Evolutionary conservation across 805 yeast species (phyloP).

Genomic region (Myxozyma neglecta): DNA sequence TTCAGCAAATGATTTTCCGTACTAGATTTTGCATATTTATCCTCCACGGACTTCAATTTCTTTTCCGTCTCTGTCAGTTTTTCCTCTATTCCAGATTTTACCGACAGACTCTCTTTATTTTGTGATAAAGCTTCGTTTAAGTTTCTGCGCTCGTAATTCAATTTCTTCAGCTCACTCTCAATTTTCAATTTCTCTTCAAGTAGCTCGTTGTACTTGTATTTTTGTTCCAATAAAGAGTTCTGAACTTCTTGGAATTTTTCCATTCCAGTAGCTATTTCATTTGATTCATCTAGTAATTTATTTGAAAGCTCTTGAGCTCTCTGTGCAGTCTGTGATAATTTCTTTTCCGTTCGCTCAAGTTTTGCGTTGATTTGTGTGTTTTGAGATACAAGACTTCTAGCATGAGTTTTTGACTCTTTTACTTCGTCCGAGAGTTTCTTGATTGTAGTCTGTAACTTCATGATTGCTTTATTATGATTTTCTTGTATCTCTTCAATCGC

Average conservation of each 20-base stretch:
- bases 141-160: background rate
- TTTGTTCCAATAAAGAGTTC: constrained; percentile 10
- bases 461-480: background rate
- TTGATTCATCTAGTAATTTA: constrained; percentile 3
- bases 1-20: constrained; percentile 3
- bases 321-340: background rate
- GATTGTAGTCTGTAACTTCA: background rate
- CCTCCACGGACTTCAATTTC: background rate
- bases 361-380: background rate
- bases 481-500: background rate
- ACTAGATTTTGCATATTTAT: background rate
- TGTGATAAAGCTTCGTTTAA: background rate
- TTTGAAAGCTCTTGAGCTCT: constrained; percentile 1
- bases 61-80: constrained; percentile 1
- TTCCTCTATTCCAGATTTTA: constrained; percentile 1
- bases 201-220: constrained; percentile 9
- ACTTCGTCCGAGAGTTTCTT: background rate
- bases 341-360: constrained; percentile 6
- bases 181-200: constrained; percentile 10
- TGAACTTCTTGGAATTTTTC: constrained; percentile 17
- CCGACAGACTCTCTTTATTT: background rate
- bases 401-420: background rate
- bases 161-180: constrained; percentile 1
- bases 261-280: constrained; percentile 2
- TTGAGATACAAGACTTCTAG: background rate